These are phyloP conservation scores for Aotearoamyces nothofagi DNA, from an alignment of 2,329 filamentous ascomycete genomes.

Conservation along the genomic window DNA sequence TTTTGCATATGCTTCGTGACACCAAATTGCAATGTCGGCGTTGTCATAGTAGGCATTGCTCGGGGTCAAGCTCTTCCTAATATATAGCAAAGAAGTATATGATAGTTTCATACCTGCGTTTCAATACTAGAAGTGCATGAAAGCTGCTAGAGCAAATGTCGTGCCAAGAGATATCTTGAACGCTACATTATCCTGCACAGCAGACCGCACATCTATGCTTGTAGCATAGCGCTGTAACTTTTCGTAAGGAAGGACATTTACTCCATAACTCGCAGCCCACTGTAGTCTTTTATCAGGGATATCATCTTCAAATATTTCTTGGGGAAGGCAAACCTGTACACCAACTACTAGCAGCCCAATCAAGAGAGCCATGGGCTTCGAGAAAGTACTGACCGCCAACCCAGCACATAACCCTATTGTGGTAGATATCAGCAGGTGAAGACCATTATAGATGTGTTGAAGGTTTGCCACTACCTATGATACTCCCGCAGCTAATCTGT, in stretches of 20 bases:
- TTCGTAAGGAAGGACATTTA: constrained; percentile 25
- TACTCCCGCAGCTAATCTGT: constrained; percentile 18
- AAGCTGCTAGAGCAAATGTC: constrained; percentile 57
- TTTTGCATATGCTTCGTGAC: constrained; percentile 43
- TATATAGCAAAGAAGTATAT: too few relatives aligned
- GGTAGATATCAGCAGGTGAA: constrained; percentile 1
- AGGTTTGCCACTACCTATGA: constrained; percentile 19
- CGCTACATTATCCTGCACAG: constrained; percentile 20
- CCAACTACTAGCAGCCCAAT: constrained; percentile 48
- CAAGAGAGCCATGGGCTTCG: constrained; percentile 51
- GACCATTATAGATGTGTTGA: not conserved
- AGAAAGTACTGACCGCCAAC: constrained; percentile 54
- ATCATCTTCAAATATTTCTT: not conserved
- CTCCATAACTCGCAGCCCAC: constrained; percentile 33
- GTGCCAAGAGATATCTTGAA: constrained; percentile 45
- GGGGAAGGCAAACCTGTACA: constrained; percentile 44
- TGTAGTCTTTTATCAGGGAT: too few relatives aligned
- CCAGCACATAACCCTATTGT: constrained; percentile 48
- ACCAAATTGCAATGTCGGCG: not conserved
- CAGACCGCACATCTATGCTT: constrained; percentile 28
- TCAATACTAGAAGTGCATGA: constrained; percentile 38
- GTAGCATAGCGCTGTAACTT: constrained; percentile 32
- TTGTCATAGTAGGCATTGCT: not conserved
- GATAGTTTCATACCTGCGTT: too few relatives aligned
- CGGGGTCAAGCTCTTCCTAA: too few relatives aligned